These are phyloP conservation scores for Fraxinus paxiana DNA, from an alignment of 305 asterid species.

Conservation along the genomic window DNA sequence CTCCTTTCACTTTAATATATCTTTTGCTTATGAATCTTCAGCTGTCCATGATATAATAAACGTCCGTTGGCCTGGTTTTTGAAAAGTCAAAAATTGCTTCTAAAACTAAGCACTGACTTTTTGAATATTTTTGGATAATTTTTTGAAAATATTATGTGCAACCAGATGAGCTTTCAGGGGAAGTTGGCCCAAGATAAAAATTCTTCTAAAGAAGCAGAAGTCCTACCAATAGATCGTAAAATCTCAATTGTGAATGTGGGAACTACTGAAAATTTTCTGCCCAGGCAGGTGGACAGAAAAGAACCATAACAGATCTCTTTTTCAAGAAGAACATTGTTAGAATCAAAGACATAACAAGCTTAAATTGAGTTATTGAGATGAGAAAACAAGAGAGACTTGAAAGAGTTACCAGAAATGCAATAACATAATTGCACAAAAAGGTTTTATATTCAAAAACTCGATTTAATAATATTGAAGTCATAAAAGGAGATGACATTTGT, in stretches of 20 bases:
- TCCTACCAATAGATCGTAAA: not conserved
- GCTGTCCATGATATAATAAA: not conserved
- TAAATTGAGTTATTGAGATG: not conserved
- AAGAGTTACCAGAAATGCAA: not conserved
- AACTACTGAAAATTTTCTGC: not conserved
- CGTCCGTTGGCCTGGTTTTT: not conserved
- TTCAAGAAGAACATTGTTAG: not conserved
- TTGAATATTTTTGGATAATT: not conserved
- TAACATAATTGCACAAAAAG: not conserved
- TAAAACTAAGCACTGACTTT: not conserved
- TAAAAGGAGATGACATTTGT: not conserved
- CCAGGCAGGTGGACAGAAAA: not conserved
- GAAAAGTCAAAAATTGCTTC: not conserved
- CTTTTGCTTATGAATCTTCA: conserved; percentile 20
- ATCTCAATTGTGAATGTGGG: conserved; percentile 1
- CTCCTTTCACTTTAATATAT: conserved; percentile 44
- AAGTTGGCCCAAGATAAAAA: not conserved
- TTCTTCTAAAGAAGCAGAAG: not conserved
- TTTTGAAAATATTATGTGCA: too few species aligned
- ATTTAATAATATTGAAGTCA: conserved; percentile 10
- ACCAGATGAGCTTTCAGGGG: not conserved
- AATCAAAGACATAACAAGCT: not conserved
- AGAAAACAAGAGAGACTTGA: not conserved
- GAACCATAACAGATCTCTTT: not conserved
- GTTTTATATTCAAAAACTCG: conserved; percentile 1